phyloP scores from a whole-genome alignment of 164 flowering plant species.

The Stephania yunnanensis region DNA sequence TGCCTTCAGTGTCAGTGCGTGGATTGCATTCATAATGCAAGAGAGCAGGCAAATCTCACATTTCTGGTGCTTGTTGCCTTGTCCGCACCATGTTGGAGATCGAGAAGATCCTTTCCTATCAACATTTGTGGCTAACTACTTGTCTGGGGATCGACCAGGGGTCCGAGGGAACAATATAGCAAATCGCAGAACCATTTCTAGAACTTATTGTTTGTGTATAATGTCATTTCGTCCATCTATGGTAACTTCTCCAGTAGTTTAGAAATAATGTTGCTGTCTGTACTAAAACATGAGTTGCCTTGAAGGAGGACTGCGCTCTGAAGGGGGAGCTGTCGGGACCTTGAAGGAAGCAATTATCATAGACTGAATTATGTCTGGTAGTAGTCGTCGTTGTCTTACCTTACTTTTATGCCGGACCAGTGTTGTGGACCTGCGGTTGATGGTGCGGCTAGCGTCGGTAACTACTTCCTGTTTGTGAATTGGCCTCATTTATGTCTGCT shows the following conservation, averaged over 20 bases:
- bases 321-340: background rate
- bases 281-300: background rate
- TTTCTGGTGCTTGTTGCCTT: background rate
- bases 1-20: background rate
- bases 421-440: background rate
- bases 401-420: background rate
- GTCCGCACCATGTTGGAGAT: background rate
- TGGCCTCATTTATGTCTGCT: background rate
- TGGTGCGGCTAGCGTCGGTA: background rate
- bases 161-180: background rate
- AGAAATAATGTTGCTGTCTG: background rate
- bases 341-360: background rate
- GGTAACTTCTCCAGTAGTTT: background rate
- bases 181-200: background rate
- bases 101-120: background rate
- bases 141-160: background rate
- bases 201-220: background rate
- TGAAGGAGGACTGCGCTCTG: conserved; percentile 2
- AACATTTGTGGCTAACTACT: background rate
- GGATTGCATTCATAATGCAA: background rate
- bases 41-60: background rate
- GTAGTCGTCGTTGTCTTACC: background rate
- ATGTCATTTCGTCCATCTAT: background rate
- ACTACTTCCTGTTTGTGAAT: background rate
- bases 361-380: background rate